Conservation (phyloP, 2,329 filamentous ascomycete species). For the Gaeumannomyces tritici region DNA sequence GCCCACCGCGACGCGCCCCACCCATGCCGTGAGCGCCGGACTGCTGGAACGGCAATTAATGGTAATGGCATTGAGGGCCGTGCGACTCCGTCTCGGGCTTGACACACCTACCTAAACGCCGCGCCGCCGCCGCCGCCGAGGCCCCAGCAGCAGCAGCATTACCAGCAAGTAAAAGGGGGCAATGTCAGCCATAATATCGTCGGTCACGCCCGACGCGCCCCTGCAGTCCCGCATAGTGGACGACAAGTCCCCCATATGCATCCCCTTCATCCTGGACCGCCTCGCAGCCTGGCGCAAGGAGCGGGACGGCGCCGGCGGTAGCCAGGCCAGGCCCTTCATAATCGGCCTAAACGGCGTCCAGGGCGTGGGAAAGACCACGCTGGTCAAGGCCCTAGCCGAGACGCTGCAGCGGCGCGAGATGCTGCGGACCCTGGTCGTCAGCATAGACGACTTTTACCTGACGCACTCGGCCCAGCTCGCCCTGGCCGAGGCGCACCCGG, state of each 20-base stretch:
- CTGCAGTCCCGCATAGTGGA: constrained; percentile 45
- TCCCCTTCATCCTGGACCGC: constrained; percentile 62
- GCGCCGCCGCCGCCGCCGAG: background rate
- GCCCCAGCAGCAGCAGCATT: background rate
- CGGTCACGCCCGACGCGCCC: constrained; percentile 16
- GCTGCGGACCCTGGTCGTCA: constrained; percentile 60
- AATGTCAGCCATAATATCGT: constrained; percentile 1
- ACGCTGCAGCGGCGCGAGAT: constrained; percentile 48
- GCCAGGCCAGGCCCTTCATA: constrained; percentile 55
- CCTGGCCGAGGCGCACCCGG: constrained; percentile 54
- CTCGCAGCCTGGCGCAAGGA: constrained; percentile 32
- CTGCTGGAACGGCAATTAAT: background rate
- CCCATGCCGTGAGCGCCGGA: background rate
- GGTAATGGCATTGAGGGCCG: too few relatives aligned
- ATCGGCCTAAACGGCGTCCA: constrained; percentile 87
- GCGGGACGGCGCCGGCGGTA: constrained; percentile 12
- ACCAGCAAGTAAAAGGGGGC: too few relatives aligned
- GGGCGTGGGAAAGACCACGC: constrained; percentile 84
- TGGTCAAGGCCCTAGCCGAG: constrained; percentile 58
- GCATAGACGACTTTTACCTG: constrained; percentile 86
- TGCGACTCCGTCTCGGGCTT: background rate
- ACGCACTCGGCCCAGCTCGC: constrained; percentile 56
- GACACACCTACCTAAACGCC: background rate
- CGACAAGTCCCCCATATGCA: constrained; percentile 69
- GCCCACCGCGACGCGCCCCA: background rate